Evolutionary conservation across 768 basidiomycete species (phyloP), one percentile per base, ranked within the genome.

Genomic region (Suillus plorans): DNA sequence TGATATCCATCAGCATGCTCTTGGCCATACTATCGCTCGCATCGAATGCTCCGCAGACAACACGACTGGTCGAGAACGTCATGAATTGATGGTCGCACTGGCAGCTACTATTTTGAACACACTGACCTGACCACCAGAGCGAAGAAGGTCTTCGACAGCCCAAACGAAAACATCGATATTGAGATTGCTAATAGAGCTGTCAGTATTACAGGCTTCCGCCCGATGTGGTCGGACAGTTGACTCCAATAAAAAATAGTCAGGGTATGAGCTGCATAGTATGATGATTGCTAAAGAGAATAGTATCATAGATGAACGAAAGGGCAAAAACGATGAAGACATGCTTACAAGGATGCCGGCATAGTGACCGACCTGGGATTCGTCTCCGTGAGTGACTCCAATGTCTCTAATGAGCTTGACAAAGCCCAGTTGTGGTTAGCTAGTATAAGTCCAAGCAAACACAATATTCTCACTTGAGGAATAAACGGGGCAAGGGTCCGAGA

Each of bases 401-500:
- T 74, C 74, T 31, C 70, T 67, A 42, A 74, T 68, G 53, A 76
- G 12, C 74, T 74, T 63, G 13, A 55, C 20, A 55, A 47, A 13
- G 12, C n/a, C 13, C 47, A 16, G 13, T 6, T 28, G 14, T 7
- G 31, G 18, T 18, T 7, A 50, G 49, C n/a, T n/a, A n/a, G 14
- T 25, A 63, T 1, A 13, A 52, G 58, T 20, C 18, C 31, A 44
- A 25, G 20, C 7, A 6, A 37, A 47, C 36, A 13, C 1, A 44
- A 31, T 5, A 41, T 9, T 60, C 82, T 36, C 67, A 88, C 89
- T 79, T 76, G 71, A 6, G 89, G 89, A 52, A 86, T 83, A 70
- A 91, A 92, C 0, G 91, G 91, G 52, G 85, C 85, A 65, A 92
- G 90, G 63, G 92, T 88, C 66, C 89, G 84, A 13, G 84, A 85